Evolutionary conservation across 2,329 filamentous ascomycete genomes (phyloP).

Genomic region (Colletotrichum limetticola): DNA sequence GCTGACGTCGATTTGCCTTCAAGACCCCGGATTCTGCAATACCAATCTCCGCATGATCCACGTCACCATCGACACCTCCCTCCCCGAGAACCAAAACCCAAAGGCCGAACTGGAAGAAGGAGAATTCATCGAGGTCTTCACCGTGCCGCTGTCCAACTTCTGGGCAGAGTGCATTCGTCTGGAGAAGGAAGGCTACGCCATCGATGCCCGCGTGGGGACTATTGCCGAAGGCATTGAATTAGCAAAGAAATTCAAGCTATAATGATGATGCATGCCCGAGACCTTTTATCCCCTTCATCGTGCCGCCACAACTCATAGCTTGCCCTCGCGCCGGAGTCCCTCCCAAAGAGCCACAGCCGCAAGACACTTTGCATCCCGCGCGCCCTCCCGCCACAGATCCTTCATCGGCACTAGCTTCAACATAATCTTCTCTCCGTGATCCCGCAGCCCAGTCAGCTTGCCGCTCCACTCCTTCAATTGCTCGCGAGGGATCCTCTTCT

Average conservation of each 20-base stretch:
- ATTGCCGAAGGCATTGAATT: slow-evolving; percentile 83
- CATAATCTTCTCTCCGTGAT: slow-evolving; percentile 70
- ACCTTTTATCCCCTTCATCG: too few species aligned
- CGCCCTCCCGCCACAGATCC: slow-evolving; percentile 68
- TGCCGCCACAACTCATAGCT: slow-evolving; percentile 42
- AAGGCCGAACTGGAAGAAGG: slow-evolving; percentile 79
- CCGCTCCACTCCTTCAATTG: slow-evolving; percentile 67
- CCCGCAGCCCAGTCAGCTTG: slow-evolving; percentile 66
- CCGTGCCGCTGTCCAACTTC: slow-evolving; percentile 70
- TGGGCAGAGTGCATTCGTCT: slow-evolving; percentile 75
- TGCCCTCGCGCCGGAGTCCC: slow-evolving; percentile 60
- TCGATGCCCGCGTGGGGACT: slow-evolving; percentile 82
- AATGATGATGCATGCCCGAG: background rate
- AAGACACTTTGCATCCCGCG: slow-evolving; percentile 69
- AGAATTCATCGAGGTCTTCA: slow-evolving; percentile 86
- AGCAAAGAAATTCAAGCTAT: slow-evolving; percentile 66
- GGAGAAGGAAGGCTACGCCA: slow-evolving; percentile 78
- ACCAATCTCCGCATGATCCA: slow-evolving; percentile 78
- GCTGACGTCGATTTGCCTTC: background rate
- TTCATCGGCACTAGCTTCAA: slow-evolving; percentile 67
- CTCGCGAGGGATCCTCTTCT: slow-evolving; percentile 60
- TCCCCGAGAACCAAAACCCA: slow-evolving; percentile 75
- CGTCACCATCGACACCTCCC: slow-evolving; percentile 75
- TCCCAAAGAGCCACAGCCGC: slow-evolving; percentile 69
- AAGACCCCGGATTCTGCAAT: slow-evolving; percentile 73